phyloP scores from a whole-genome alignment of 805 yeast genomes.

The Wickerhamomyces bovis region DNA sequence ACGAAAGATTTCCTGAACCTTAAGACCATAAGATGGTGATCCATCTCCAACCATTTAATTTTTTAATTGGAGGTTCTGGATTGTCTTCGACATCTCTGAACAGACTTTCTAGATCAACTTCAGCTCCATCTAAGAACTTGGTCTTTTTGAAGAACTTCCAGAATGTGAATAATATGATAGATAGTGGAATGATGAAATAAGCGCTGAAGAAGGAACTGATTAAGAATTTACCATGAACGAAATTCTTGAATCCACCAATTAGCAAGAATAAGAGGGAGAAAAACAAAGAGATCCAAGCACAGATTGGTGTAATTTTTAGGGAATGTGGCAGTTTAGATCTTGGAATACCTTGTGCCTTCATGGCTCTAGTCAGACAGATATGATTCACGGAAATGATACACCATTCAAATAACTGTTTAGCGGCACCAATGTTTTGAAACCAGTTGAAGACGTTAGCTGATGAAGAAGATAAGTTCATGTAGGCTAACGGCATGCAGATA shows the following conservation, averaged over 20 bases:
- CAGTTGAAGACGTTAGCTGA: slow-evolving; percentile 29
- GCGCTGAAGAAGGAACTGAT: slow-evolving; percentile 7
- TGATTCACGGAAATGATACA: slow-evolving; percentile 26
- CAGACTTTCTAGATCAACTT: slow-evolving; percentile 33
- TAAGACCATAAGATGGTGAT: slow-evolving; percentile 11
- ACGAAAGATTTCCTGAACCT: not conserved
- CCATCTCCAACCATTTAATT: slow-evolving; percentile 11
- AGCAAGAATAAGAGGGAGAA: slow-evolving; percentile 23
- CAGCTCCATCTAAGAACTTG: slow-evolving; percentile 27
- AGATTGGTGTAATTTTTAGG: slow-evolving; percentile 21
- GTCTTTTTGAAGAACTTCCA: slow-evolving; percentile 30
- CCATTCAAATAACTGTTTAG: slow-evolving; percentile 28
- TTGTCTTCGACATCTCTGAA: slow-evolving; percentile 24
- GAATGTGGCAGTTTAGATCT: slow-evolving; percentile 29
- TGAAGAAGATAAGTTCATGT: slow-evolving; percentile 22
- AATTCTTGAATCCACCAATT: slow-evolving; percentile 31
- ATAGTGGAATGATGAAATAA: slow-evolving; percentile 20
- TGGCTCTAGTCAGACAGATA: slow-evolving; percentile 26
- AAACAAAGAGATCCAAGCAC: slow-evolving; percentile 27
- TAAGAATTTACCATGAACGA: slow-evolving; percentile 25
- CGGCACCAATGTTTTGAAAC: slow-evolving; percentile 29
- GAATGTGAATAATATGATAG: slow-evolving; percentile 21
- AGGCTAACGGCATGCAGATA: slow-evolving; percentile 29
- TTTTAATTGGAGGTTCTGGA: slow-evolving; percentile 21
- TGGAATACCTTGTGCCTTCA: slow-evolving; percentile 34